phyloP scores from a whole-genome alignment of 306 rosid species.

The Lathyrus aphaca region DNA sequence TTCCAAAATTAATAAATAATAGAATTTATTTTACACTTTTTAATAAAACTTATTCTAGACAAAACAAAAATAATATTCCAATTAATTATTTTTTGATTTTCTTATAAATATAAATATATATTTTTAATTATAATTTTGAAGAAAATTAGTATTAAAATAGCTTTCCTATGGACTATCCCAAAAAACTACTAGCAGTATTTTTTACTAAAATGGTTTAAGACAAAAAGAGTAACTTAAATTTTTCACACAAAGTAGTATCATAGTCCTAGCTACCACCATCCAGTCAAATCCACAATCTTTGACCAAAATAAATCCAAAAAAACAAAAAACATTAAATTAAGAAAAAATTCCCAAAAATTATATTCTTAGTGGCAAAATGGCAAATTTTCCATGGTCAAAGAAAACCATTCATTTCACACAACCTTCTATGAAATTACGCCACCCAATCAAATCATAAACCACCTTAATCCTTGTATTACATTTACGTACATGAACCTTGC shows the following conservation, averaged over 20 bases:
- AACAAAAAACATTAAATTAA: not conserved
- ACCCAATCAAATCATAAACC: slow-evolving; percentile 34
- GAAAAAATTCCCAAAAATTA: not conserved
- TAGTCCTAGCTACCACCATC: slow-evolving; percentile 59
- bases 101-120: too few species aligned
- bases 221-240: too few species aligned
- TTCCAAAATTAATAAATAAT: too few species aligned
- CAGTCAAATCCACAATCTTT: slow-evolving; percentile 67
- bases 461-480: slow-evolving; percentile 47
- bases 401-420: not conserved
- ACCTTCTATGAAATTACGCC: slow-evolving; percentile 59
- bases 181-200: too few species aligned
- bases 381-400: slow-evolving; percentile 64
- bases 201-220: too few species aligned
- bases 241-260: not conserved
- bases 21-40: too few species aligned
- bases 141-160: too few species aligned
- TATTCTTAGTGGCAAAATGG: slow-evolving; percentile 17
- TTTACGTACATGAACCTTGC: slow-evolving; percentile 29
- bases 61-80: too few species aligned
- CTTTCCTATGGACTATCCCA: too few species aligned
- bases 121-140: too few species aligned
- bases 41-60: too few species aligned
- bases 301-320: slow-evolving; percentile 42
- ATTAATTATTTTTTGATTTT: too few species aligned